These are phyloP conservation scores for Mucor velutinosus DNA, from an alignment of 371 early-diverging fungal genomes.

Conservation along the genomic window DNA sequence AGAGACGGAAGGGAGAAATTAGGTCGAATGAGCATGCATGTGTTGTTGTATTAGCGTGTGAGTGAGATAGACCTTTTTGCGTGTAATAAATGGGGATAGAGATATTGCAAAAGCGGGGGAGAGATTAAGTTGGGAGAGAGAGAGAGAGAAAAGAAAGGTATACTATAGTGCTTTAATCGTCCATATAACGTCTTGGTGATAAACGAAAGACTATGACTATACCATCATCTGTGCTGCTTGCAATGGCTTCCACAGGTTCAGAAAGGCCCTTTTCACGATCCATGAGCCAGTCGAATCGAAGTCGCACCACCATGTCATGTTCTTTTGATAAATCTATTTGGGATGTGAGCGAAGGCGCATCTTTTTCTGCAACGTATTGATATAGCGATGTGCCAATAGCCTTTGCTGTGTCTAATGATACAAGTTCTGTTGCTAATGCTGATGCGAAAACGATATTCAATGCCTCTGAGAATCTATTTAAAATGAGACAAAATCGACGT, in stretches of 20 bases:
- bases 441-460: constrained; percentile 35
- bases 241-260: constrained; percentile 36
- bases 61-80: too few relatives aligned
- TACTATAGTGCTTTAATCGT: background rate
- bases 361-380: constrained; percentile 29
- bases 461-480: constrained; percentile 40
- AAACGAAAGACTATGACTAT: constrained; percentile 21
- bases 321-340: constrained; percentile 35
- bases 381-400: constrained; percentile 31
- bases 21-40: too few relatives aligned
- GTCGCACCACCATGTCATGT: constrained; percentile 31
- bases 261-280: constrained; percentile 16
- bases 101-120: too few relatives aligned
- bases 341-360: constrained; percentile 18
- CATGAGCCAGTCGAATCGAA: constrained; percentile 46
- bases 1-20: too few relatives aligned
- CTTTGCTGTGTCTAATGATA: constrained; percentile 19
- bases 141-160: too few relatives aligned
- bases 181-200: constrained; percentile 11
- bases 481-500: constrained; percentile 36
- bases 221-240: constrained; percentile 52
- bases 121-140: too few relatives aligned
- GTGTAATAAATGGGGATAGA: too few relatives aligned
- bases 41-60: too few relatives aligned
- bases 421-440: constrained; percentile 23